phyloP scores from a whole-genome alignment of 768 basidiomycete species.

The Amanita molliuscula region DNA sequence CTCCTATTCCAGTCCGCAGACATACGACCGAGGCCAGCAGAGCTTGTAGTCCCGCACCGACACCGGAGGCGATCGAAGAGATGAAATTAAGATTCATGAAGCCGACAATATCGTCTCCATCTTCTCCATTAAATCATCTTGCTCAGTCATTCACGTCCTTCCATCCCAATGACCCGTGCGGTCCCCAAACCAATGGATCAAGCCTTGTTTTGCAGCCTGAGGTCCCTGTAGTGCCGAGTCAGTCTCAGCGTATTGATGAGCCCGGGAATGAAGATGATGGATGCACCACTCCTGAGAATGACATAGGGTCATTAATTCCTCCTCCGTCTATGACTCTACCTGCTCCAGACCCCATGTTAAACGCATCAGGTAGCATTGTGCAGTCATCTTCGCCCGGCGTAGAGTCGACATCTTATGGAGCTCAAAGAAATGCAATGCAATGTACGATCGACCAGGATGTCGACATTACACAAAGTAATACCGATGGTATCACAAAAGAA shows the following conservation, averaged over 20 bases:
- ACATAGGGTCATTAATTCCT: neutral
- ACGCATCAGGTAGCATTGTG: constrained; percentile 49
- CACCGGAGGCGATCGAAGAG: constrained; percentile 45
- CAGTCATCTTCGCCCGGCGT: constrained; percentile 5
- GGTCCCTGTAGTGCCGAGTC: neutral
- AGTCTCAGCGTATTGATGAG: neutral
- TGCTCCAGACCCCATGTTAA: constrained; percentile 54
- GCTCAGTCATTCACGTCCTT: constrained; percentile 10
- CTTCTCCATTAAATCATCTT: constrained; percentile 7
- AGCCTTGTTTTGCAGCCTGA: neutral
- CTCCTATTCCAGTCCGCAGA: constrained; percentile 15
- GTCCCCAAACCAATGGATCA: constrained; percentile 5
- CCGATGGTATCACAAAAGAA: neutral
- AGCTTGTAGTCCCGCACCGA: constrained; percentile 22
- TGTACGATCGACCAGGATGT: neutral
- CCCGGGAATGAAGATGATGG: neutral
- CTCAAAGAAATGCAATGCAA: neutral
- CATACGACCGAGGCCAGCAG: constrained; percentile 9
- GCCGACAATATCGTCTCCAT: constrained; percentile 18
- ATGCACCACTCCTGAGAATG: neutral
- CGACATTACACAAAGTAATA: constrained; percentile 6
- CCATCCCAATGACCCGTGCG: constrained; percentile 10
- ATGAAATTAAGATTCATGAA: constrained; percentile 51
- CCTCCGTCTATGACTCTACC: neutral
- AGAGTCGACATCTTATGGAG: constrained; percentile 33